Base-by-base conservation (phyloP, 2,329 filamentous ascomycete genomes). In the Xylaria sp. region DNA sequence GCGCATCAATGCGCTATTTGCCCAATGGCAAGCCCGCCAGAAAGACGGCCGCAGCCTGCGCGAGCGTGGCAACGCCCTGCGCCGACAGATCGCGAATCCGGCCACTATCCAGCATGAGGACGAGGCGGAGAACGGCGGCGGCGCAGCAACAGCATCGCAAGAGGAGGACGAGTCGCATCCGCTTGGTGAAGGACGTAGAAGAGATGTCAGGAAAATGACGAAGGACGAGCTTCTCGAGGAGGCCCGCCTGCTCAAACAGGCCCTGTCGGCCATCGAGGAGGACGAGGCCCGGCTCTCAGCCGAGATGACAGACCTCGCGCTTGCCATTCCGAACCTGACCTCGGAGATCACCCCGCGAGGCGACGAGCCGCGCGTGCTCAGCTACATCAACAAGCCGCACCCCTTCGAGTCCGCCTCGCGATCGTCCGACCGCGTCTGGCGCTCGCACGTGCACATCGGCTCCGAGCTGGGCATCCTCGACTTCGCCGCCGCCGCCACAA, bases 391-490 rank as follows among this genome's bases (percentile, higher is more conserved):
- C 80, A 86, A 91, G 67, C 86, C 70, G 90, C 80, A 90, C 84
- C 12, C 81, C 81, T 78, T 77, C 78, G 73, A 51, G 65, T 46
- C 73, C 68, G 28, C 63, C 33, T 18, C 64, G 2, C 79, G 77
- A 13, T 70, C 70, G 1, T 80, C 80, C 2, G 82, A 84, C 72
- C 81, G 83, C 66, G 82, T 87, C 7, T 90, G 87, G 87, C 86
- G 89, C 51, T 95, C 92, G 0, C 94, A 98, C 79, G 92, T 96
- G 8, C 88, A 95, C 73, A 95, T 99, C 74, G 96, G 96, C 39
- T 86, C 89, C 4, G 89, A 94, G 77, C 88, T 99, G n/a, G 90
- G 91, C 41, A 86, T 99, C n/a, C 85, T 99, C 61, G 95, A 99
- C 82, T 98, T 99, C 77, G 85, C 91, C 5, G 90, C 88, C 68